A percentile compares a stretch with the other conserved stretches of the same genome.
phyloP scores from a whole-genome alignment of 306 rosid species.

The Vigna hirtella region DNA sequence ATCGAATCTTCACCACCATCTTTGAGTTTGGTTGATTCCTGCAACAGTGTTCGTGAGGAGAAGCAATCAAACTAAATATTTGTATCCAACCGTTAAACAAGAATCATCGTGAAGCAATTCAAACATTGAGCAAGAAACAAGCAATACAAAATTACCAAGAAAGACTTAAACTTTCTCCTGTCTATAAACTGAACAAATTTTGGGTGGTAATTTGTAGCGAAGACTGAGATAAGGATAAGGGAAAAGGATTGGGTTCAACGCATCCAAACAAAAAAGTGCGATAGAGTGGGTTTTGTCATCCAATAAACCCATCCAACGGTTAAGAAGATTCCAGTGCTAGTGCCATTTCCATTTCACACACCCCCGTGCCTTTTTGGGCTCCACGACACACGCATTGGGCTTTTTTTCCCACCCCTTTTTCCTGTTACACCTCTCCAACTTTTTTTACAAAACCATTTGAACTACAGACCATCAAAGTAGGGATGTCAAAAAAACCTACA shows the following conservation, averaged over 20 bases:
- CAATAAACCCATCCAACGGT: not conserved
- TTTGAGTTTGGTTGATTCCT: not conserved
- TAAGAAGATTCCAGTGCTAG: not conserved
- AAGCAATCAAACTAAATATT: not conserved
- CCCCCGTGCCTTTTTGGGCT: not conserved
- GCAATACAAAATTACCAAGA: not conserved
- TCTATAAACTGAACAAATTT: too few species aligned
- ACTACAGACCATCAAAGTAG: too few species aligned
- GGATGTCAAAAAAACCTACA: too few species aligned
- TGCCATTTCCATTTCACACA: not conserved
- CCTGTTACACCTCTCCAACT: not conserved
- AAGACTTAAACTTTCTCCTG: not conserved
- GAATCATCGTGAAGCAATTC: not conserved
- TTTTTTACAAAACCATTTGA: too few species aligned
- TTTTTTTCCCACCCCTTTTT: too few species aligned
- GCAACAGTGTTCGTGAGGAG: not conserved
- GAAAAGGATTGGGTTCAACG: not conserved
- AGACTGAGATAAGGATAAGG: not conserved
- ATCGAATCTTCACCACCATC: constrained; percentile 88
- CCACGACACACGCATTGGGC: not conserved
- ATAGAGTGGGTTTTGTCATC: not conserved
- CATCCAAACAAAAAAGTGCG: not conserved
- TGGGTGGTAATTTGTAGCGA: not conserved
- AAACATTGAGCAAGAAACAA: not conserved
- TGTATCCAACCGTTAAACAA: not conserved